Evolutionary conservation across 2,329 filamentous ascomycete genomes (phyloP).

Genomic region (Pestalotiopsis sp.): DNA sequence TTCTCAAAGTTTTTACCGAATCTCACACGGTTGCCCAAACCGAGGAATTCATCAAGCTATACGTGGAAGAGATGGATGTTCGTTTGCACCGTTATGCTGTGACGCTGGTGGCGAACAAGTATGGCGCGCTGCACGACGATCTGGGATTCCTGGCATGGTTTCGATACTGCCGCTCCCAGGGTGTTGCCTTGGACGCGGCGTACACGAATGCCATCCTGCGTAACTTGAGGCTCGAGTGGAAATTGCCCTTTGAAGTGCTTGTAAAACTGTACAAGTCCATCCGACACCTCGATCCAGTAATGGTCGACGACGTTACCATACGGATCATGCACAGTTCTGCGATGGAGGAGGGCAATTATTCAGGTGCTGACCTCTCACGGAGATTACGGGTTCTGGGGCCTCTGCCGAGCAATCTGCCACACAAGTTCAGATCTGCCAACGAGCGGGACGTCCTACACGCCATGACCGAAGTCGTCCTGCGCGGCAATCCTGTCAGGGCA

Average conservation of each 20-base stretch:
- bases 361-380: constrained; percentile 18
- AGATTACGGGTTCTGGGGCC: constrained; percentile 28
- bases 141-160: constrained; percentile 44
- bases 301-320: constrained; percentile 41
- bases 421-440: constrained; percentile 28
- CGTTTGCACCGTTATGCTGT: constrained; percentile 39
- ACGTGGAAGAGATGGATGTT: constrained; percentile 36
- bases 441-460: constrained; percentile 35
- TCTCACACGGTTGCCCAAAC: constrained; percentile 41
- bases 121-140: constrained; percentile 41
- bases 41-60: constrained; percentile 41
- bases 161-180: constrained; percentile 36
- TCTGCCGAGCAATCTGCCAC: constrained; percentile 23
- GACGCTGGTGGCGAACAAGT: constrained; percentile 45
- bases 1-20: constrained; percentile 42
- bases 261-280: constrained; percentile 37
- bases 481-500: constrained; percentile 33
- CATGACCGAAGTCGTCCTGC: constrained; percentile 43
- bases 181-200: constrained; percentile 37
- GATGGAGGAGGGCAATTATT: constrained; percentile 16
- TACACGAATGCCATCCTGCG: constrained; percentile 43
- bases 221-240: constrained; percentile 40
- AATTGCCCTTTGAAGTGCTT: constrained; percentile 37
- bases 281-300: constrained; percentile 31
- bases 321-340: constrained; percentile 38